A percentile compares a stretch with the other conserved stretches of the same genome.
phyloP scores from a whole-genome alignment of 2,329 filamentous ascomycete species.

The Niveomyces coronatus region DNA sequence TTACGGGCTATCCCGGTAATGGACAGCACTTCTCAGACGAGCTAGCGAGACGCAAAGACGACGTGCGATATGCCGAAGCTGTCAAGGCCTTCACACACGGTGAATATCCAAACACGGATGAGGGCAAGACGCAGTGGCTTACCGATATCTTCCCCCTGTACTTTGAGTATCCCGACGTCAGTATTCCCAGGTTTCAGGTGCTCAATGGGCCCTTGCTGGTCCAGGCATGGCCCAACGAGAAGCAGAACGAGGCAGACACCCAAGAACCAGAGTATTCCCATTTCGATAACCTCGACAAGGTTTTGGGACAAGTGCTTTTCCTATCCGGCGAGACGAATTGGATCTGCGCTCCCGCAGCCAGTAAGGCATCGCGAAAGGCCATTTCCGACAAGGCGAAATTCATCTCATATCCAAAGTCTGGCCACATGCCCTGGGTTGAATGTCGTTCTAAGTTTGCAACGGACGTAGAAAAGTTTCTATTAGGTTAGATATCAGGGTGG shows the following conservation, averaged over 20 bases:
- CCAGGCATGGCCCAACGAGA: neutral
- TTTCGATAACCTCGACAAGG: neutral
- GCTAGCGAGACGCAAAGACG: neutral
- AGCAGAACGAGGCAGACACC: neutral
- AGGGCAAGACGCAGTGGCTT: neutral
- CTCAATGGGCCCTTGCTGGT: neutral
- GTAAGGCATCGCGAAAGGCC: neutral
- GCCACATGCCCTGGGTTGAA: conserved; percentile 9
- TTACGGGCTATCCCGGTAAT: neutral
- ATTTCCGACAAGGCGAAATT: conserved; percentile 1
- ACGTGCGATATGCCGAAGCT: neutral
- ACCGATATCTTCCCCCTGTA: neutral
- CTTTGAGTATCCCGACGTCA: neutral
- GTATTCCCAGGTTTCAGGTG: neutral
- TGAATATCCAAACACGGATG: neutral
- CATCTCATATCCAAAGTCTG: conserved; percentile 1
- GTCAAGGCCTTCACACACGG: neutral
- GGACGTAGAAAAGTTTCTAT: too few relatives aligned
- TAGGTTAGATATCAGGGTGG: too few relatives aligned
- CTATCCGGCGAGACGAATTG: neutral
- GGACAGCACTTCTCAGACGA: neutral
- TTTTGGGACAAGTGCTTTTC: conserved; percentile 1
- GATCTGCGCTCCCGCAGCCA: neutral
- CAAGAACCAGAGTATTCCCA: neutral
- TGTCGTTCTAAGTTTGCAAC: too few relatives aligned